These are phyloP conservation scores for Elasticomyces elasticus DNA, from an alignment of 495 filamentous ascomycete genomes.

Conservation along the genomic window DNA sequence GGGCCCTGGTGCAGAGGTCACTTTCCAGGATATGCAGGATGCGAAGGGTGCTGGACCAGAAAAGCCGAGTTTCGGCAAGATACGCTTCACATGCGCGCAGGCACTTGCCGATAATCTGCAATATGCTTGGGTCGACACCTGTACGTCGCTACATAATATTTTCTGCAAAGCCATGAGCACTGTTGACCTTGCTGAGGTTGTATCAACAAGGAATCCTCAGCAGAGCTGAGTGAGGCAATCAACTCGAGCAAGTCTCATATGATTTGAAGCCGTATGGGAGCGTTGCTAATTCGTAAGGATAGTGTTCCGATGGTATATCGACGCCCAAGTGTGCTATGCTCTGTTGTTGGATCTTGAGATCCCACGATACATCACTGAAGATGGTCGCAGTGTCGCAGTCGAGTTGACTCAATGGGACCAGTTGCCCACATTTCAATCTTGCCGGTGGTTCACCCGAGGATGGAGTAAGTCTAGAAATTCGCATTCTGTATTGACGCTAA, in stretches of 20 bases:
- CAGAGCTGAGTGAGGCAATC: conserved; percentile 13
- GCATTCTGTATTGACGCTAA: background rate
- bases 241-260: conserved; percentile 3
- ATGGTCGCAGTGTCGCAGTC: background rate
- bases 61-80: conserved; percentile 5
- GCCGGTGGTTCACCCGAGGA: conserved; percentile 12
- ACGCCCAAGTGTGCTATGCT: background rate
- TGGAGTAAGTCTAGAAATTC: background rate
- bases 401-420: background rate
- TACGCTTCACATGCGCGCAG: conserved; percentile 4
- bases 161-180: background rate
- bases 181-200: conserved; percentile 12
- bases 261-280: background rate
- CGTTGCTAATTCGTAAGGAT: background rate
- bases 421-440: background rate
- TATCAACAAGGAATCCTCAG: conserved; percentile 15
- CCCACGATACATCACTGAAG: background rate
- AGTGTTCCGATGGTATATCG: background rate
- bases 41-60: background rate
- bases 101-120: conserved; percentile 2
- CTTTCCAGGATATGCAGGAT: background rate
- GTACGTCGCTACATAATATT: background rate
- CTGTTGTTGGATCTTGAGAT: background rate
- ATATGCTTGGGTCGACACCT: conserved; percentile 7
- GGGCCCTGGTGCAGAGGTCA: background rate